Evolutionary conservation across 345 rosid genomes (phyloP), one percentile per base, ranked within the genome.

Genomic region (Arabis hirsuta): DNA sequence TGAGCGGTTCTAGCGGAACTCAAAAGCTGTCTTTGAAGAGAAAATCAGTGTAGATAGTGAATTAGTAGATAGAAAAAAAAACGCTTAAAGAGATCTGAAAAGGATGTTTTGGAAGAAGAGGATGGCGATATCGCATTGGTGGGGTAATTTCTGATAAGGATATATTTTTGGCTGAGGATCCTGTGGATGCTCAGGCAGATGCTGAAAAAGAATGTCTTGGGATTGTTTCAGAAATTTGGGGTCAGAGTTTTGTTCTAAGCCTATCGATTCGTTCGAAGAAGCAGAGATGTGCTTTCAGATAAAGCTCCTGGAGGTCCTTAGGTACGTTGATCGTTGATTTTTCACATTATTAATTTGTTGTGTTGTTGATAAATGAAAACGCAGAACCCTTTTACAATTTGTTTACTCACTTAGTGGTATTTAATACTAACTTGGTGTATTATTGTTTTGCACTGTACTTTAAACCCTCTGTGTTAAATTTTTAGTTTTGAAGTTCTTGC

Each of bases 301-400:
- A 57, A 95, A 84, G 86, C 85, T 95, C 62, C 81, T 91, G 54
- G 96, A 91, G 56, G 82, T 88, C 53, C 84, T 95, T 63, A 88
- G 69, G 62, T 94, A 88, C 80, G 79, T 84, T 68, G 97, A 91
- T 83, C 65, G 86, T 80, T 73, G 22, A 32, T 54, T 65, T 48
- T 59, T 65, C 22, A 47, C 69, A 31, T 31, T 31, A 31, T 31
- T 4, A 31, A 31, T 31, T 31, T 31, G 34, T 31, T 31, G 5
- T 31, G 34, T 31, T 31, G 6, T 31, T 31, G n/a, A n/a, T n/a
- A n/a, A n/a, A n/a, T n/a, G n/a, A n/a, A n/a, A n/a, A n/a, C n/a
- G n/a, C n/a, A n/a, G 34, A 31, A 16, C 59, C n/a, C n/a, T 45
- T 45, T 41, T 9, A 19, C 54, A 66, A 20, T 13, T 58, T 20